Base-by-base conservation (phyloP, 352 stramenopile species). In the Phytopythium oedochilum region DNA sequence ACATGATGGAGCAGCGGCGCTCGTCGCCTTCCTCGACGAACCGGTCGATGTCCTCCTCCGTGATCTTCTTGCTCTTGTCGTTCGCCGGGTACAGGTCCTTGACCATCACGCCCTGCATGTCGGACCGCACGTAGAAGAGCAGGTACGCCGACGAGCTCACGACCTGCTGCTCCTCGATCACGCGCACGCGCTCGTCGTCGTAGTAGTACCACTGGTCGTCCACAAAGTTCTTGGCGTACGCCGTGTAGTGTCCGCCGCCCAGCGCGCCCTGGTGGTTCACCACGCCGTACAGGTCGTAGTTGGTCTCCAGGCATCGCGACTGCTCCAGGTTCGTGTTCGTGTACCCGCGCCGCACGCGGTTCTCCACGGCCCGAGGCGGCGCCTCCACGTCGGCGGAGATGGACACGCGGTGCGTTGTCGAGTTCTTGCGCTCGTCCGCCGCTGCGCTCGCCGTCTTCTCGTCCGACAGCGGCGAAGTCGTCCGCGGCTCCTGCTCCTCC, bases 191-290 rank as follows among this genome's bases (percentile, higher is more conserved):
- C 65, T 94, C 83, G 58, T 96, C 87, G 60, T 96, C 87, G 59
- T 94, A 96, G 62, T 87, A 94, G 48, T 95, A 95, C 87, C 87
- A 96, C 64, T 96, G 86, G 42, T 91, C 83, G 47, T 94, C 84
- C 31, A 93, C 50, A 54, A 89, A 89, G 66, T 95, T 95, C 55
- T 94, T 94, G 15, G 86, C 87, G 49, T 95, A 91, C 29, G 87
- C 84, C 12, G 85, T 95, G 66, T 96, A 95, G 53, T 96, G 87
- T 5, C 87, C 87, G 6, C 87, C 87, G 9, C 85, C 85, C 10
- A 95, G 83, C 34, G 85, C 87, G 2, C 87, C 87, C 49, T 94
- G 82, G 66, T 96, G 87, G 49, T 96, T 96, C 56, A 94, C 82
- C 20, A 96, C 85, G 38, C 83, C 86, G 59, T 94, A 95, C 25